A percentile compares a stretch with the other conserved stretches of the same genome.
These are phyloP conservation scores for Oryza meyeriana DNA, from an alignment of 176 grass and related monocot genomes.

Conservation along the genomic window DNA sequence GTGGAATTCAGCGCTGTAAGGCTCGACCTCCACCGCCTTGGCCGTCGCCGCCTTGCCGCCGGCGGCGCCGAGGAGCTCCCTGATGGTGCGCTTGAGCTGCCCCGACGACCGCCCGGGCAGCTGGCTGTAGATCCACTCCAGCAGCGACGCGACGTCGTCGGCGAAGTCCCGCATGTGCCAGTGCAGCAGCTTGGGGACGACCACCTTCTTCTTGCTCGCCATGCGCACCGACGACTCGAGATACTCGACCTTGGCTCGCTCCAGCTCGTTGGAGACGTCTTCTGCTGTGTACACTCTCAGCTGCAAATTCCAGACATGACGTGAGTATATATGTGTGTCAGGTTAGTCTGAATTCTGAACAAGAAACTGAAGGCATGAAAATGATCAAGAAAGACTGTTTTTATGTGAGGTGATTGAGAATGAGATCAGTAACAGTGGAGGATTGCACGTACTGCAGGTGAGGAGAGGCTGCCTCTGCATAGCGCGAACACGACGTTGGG, in stretches of 20 bases:
- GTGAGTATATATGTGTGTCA: background rate
- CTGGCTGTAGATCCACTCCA: constrained; percentile 97
- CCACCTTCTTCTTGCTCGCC: constrained; percentile 41
- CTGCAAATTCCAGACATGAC: constrained; percentile 25
- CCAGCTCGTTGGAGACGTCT: constrained; percentile 77
- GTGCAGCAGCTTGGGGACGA: constrained; percentile 71
- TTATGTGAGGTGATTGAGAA: background rate
- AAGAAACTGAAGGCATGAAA: background rate
- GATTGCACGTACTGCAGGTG: constrained; percentile 57
- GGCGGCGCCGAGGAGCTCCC: constrained; percentile 53
- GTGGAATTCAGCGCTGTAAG: constrained; percentile 68
- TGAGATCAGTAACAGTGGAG: background rate
- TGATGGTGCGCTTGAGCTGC: constrained; percentile 53
- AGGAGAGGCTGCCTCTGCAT: constrained; percentile 87
- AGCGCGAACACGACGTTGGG: constrained; percentile 93
- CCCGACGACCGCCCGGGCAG: constrained; percentile 37
- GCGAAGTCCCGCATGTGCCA: constrained; percentile 96
- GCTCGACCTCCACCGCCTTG: constrained; percentile 64
- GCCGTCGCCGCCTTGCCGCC: background rate
- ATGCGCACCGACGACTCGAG: constrained; percentile 63
- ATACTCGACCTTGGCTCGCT: constrained; percentile 79
- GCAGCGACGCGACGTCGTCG: constrained; percentile 76
- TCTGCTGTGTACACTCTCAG: constrained; percentile 81
- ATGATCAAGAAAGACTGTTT: background rate
- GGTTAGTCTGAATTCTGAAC: background rate